Evolutionary conservation across 345 rosid species (phyloP).

Genomic region (Reutealis trisperma): DNA sequence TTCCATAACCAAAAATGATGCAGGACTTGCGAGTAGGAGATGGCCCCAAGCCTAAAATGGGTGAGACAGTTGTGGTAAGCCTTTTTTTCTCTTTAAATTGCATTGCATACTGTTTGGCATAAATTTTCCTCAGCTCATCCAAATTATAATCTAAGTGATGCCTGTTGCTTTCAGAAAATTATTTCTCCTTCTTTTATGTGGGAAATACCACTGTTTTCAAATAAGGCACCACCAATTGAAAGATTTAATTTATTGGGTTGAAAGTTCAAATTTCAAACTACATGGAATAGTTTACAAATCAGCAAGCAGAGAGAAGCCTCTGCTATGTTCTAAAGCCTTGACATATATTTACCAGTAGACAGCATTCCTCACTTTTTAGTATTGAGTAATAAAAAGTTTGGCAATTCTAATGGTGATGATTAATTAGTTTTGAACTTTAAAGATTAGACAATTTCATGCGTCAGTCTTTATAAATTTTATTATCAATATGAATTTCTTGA

Average conservation of each 20-base stretch:
- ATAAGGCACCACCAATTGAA: neutral
- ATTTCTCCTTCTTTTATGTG: neutral
- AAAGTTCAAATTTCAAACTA: neutral
- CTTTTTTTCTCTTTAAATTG: neutral
- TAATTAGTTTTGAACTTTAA: neutral
- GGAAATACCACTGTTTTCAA: neutral
- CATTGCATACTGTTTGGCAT: neutral
- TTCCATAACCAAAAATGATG: slow-evolving; percentile 28
- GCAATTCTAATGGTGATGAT: neutral
- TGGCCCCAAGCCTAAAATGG: slow-evolving; percentile 78
- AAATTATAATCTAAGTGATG: neutral
- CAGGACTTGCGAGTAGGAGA: slow-evolving; percentile 84
- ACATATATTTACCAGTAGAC: neutral
- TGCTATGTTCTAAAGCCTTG: neutral
- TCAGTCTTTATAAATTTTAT: neutral
- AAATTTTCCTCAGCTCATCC: neutral
- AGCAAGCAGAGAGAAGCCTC: neutral
- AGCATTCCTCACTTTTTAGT: neutral
- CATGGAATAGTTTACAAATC: neutral
- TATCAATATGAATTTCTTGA: neutral
- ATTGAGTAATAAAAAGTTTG: neutral
- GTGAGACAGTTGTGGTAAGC: slow-evolving; percentile 82
- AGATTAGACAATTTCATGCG: neutral
- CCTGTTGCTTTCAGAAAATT: neutral
- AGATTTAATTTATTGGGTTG: neutral